phyloP scores from a whole-genome alignment of 2,329 filamentous ascomycete species.

The Penicillium concentricum region DNA sequence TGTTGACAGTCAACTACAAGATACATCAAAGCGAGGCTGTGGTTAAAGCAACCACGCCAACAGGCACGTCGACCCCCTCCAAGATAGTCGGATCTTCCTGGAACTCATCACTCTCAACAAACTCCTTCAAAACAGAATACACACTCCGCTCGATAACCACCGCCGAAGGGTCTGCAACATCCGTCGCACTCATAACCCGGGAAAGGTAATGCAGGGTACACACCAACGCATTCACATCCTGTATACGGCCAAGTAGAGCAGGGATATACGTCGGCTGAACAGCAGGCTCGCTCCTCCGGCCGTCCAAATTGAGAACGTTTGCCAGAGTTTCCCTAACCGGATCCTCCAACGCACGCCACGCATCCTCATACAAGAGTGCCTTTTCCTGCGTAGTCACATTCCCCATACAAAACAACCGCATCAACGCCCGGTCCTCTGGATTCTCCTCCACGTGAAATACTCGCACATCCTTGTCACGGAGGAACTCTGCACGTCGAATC shows the following conservation, averaged over 20 bases:
- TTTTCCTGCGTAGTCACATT: slow-evolving; percentile 11
- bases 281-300: slow-evolving; percentile 9
- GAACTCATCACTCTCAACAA: slow-evolving; percentile 12
- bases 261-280: slow-evolving; percentile 17
- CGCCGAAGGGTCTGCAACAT: slow-evolving; percentile 3
- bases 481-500: slow-evolving; percentile 3
- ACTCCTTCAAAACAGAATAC: slow-evolving; percentile 8
- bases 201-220: slow-evolving; percentile 8
- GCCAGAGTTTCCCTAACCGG: background rate
- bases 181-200: slow-evolving; percentile 8
- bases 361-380: slow-evolving; percentile 9
- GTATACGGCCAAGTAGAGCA: slow-evolving; percentile 11
- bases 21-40: background rate
- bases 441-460: background rate
- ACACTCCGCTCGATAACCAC: slow-evolving; percentile 17
- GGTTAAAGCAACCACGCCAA: slow-evolving; percentile 3
- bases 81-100: slow-evolving; percentile 11
- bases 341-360: slow-evolving; percentile 6
- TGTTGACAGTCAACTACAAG: background rate
- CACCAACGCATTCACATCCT: background rate
- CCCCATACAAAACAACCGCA: slow-evolving; percentile 16
- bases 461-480: slow-evolving; percentile 4
- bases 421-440: slow-evolving; percentile 5
- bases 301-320: slow-evolving; percentile 12
- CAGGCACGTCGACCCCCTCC: slow-evolving; percentile 11